Base-by-base conservation (phyloP, 2,329 filamentous ascomycete species). In the Xylaria sp. region DNA sequence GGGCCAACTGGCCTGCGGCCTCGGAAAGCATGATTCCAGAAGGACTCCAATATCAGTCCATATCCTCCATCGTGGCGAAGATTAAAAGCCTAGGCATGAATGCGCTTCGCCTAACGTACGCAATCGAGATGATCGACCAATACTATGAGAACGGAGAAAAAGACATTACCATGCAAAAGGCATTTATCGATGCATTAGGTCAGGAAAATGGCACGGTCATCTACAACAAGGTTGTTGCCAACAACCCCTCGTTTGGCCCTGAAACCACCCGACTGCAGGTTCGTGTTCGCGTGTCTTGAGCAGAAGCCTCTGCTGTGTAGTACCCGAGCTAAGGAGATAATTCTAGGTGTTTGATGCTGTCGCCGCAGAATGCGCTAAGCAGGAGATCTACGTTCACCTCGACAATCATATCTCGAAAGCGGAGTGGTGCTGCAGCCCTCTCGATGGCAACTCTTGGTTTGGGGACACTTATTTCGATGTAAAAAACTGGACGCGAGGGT, bases 51-150 rank as follows among this genome's bases (percentile, higher is more conserved):
- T 89, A 89, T 76, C 83, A 85, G 39, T 89, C 87, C 0, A 81
- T 90, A 39, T 18, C 36, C 36, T 39, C 36, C 15, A 39, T 90
- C 32, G 84, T 89, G 0, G 78, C 82, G 0, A 84, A 84, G 75
- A 83, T 90, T 71, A 89, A 88, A 71, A 82, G 82, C 65, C 73
- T 90, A 1, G 87, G 87, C n/a, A 86, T 91, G 82, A 91, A 91
- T 71, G 84, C 86, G 0, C 83, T 90, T 34, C 86, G 89, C 0
- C 78, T 91, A 12, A 90, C 87, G 0, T 91, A 85, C 61, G 88
- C 89, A 2, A 91, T 85, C 64, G 84, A 91, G 75, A 86, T 90
- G 84, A 80, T 91, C 55, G 89, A 90, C 69, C 81, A 88, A 73
- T 86, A 86, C 63, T 83, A 85, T 50, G 81, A 78, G 53, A 85